phyloP scores from a whole-genome alignment of 495 filamentous ascomycete genomes.

The Acidiella bohemica region DNA sequence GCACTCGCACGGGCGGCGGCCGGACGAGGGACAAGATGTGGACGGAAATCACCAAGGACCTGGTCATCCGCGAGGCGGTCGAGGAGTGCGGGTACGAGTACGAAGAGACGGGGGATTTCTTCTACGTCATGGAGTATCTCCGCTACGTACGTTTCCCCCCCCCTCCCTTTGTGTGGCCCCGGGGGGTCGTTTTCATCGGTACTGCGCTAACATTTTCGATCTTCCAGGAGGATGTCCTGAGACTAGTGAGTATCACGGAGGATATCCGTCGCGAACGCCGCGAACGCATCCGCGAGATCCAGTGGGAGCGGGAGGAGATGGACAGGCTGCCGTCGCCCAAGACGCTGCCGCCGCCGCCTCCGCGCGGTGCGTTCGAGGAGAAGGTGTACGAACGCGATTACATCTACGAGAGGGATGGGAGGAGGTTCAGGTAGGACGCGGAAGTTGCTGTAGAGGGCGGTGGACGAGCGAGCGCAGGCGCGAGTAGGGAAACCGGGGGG shows the following conservation, averaged over 20 bases:
- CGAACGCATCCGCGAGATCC: conserved; percentile 65
- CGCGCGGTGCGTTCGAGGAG: conserved; percentile 8
- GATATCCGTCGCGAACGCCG: conserved; percentile 64
- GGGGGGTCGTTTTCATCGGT: no score
- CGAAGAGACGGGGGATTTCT: conserved; percentile 81
- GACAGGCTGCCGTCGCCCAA: conserved; percentile 8
- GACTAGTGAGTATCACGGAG: conserved; percentile 69
- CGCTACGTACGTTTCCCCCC: conserved; percentile 51
- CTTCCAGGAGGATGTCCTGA: conserved; percentile 85
- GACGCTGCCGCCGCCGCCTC: conserved; percentile 11
- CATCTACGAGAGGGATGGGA: conserved; percentile 15
- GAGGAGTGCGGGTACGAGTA: conserved; percentile 73
- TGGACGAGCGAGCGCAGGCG: no score
- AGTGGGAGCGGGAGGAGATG: conserved; percentile 54
- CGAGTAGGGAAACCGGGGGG: no score
- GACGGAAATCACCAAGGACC: conserved; percentile 94
- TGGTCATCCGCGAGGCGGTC: conserved; percentile 80
- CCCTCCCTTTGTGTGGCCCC: no score
- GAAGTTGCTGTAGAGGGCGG: no score
- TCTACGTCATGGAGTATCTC: conserved; percentile 86
- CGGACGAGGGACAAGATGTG: conserved; percentile 58
- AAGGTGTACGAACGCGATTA: conserved; percentile 16
- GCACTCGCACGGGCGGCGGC: conserved; percentile 7
- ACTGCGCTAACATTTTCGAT: no score
- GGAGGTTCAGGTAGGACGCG: conserved; percentile 10